Base-by-base conservation (phyloP, 2,329 filamentous ascomycete genomes). In the Cladosporium colombiae region DNA sequence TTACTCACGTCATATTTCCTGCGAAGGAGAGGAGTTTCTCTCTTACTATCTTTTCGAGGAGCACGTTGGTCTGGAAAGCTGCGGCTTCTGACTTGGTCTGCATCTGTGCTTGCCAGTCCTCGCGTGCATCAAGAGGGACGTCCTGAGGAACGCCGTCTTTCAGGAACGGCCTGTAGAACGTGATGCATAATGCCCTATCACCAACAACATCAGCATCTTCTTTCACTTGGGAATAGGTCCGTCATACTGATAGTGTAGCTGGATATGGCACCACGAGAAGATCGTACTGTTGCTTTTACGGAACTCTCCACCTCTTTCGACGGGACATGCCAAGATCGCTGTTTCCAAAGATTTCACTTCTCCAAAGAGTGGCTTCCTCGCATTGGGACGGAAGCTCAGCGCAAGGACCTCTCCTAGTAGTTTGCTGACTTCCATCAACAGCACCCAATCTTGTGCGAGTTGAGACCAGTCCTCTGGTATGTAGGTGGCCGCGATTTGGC, bases 41-140 rank as follows among this genome's bases (percentile, higher is more conserved):
- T n/a, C 59, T 62, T 18, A 46, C 59, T 33, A 62, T 50, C 21
- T 62, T 50, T 16, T 62, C 40, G 64, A 65, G 23, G 52, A 65
- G 40, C 50, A 65, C 44, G 52, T 66, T 56, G 52, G 67, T 60
- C 52, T 65, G 57, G 53, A 68, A 29, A 56, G 65, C 52, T 62
- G 65, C 31, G 35, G 61, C 61, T 49, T 66, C 16, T 50, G 50
- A 68, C 52, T n/a, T 49, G 56, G 57, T 61, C 25, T 27, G 50
- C 50, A 59, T 68, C 5, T 62, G 59, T 18, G 27, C 8, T 6
- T 23, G 27, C 59, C 59, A 62, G 10, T 37, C 23, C 2, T 35
- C 44, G 2, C 46, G 59, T 25, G 44, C 29, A 16, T 62, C 44
- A 7, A 52, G 16, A 8, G 59, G 44, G 13, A 62, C 29, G 7